Conservation (phyloP, 2,329 filamentous ascomycete genomes). For the Pleurostoma richardsiae region DNA sequence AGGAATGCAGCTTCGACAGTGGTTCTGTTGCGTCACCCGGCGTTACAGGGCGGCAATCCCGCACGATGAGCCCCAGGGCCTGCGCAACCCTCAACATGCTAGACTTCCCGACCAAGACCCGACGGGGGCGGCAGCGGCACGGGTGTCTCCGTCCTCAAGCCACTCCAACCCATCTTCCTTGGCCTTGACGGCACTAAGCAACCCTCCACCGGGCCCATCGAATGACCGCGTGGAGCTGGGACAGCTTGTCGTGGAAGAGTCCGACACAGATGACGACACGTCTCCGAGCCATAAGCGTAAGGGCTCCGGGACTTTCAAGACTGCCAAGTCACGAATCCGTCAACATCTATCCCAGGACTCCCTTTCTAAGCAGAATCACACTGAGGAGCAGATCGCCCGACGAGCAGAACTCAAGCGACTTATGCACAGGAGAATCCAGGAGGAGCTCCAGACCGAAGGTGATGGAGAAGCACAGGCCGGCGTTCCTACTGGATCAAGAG, state of each 20-base stretch:
- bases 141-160: no score
- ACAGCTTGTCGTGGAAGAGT: slow-evolving; percentile 29
- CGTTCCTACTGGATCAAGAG: no score
- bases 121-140: no score
- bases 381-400: slow-evolving; percentile 47
- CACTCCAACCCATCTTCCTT: no score
- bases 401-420: slow-evolving; percentile 51
- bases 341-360: slow-evolving; percentile 41
- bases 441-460: slow-evolving; percentile 47
- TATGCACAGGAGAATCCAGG: slow-evolving; percentile 51
- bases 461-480: slow-evolving; percentile 8
- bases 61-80: no score
- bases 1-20: no score
- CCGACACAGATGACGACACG: slow-evolving; percentile 31
- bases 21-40: no score
- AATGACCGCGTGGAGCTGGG: slow-evolving; percentile 11
- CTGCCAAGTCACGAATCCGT: slow-evolving; percentile 38
- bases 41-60: no score
- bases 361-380: slow-evolving; percentile 34
- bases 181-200: no score
- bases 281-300: slow-evolving; percentile 21
- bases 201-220: no score
- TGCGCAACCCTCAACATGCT: no score
- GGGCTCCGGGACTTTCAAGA: slow-evolving; percentile 32
- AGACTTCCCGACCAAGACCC: no score